phyloP scores from a whole-genome alignment of 1,284 basidiomycete genomes.

The Pyrrhoderma noxium region DNA sequence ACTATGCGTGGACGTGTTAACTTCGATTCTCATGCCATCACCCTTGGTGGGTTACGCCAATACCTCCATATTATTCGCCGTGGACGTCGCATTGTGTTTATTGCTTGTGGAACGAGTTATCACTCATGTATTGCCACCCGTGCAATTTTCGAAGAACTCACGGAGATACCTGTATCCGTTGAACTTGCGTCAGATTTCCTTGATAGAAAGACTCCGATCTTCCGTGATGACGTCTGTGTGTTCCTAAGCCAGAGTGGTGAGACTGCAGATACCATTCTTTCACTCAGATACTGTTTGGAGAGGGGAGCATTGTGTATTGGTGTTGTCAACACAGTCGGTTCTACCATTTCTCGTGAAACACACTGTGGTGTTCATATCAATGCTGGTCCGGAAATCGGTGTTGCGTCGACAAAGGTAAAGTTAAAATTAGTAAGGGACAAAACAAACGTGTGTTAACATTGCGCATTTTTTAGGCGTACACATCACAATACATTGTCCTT shows the following conservation, averaged over 20 bases:
- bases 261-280: constrained; percentile 97
- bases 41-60: constrained; percentile 90
- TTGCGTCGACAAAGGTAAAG: constrained; percentile 94
- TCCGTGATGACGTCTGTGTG: constrained; percentile 97
- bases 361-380: constrained; percentile 99
- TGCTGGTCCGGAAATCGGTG: constrained; percentile 98
- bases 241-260: constrained; percentile 98
- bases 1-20: constrained; percentile 99
- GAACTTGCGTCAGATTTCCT: constrained; percentile 98
- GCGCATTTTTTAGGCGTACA: constrained; percentile 79
- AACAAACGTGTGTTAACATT: no score
- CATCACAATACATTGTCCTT: constrained; percentile 97
- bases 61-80: constrained; percentile 96
- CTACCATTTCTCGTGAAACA: constrained; percentile 95
- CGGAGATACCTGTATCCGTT: constrained; percentile 96
- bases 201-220: constrained; percentile 98
- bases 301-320: constrained; percentile 93
- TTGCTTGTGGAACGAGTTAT: constrained; percentile 96
- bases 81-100: constrained; percentile 92
- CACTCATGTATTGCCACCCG: constrained; percentile 98
- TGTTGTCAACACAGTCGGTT: constrained; percentile 98
- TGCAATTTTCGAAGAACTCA: constrained; percentile 97
- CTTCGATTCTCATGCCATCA: constrained; percentile 91
- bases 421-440: no score
- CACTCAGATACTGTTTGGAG: constrained; percentile 94